Evolutionary conservation across 805 yeast species (phyloP).

Genomic region (Metschnikowia bowlesiae): DNA sequence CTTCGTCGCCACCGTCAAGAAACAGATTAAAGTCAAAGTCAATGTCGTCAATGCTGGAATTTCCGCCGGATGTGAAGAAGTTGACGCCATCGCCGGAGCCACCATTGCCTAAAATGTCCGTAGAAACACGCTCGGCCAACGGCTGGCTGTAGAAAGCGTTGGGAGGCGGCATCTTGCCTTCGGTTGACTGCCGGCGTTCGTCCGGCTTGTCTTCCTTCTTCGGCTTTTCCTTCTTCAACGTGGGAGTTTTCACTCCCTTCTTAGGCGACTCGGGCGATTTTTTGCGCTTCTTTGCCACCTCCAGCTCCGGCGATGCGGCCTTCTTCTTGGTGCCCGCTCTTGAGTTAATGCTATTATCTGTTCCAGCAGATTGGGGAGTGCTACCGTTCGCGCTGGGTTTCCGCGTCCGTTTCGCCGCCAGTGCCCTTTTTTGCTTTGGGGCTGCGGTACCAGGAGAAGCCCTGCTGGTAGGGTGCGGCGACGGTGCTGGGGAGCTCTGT

Average conservation of each 20-base stretch:
- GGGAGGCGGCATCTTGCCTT: slow-evolving; percentile 22
- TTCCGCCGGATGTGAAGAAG: slow-evolving; percentile 21
- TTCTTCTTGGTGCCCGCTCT: slow-evolving; percentile 3
- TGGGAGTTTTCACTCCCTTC: slow-evolving; percentile 16
- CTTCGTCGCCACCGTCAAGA: slow-evolving; percentile 31
- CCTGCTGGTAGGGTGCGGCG: slow-evolving; percentile 33
- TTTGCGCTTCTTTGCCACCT: slow-evolving; percentile 29
- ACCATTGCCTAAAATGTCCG: slow-evolving; percentile 30
- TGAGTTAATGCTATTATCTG: slow-evolving; percentile 7
- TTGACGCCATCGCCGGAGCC: slow-evolving; percentile 13
- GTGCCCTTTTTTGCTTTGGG: slow-evolving; percentile 30
- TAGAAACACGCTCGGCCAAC: slow-evolving; percentile 32
- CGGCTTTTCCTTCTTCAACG: slow-evolving; percentile 19
- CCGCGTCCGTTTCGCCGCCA: slow-evolving; percentile 28
- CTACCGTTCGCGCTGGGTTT: slow-evolving; percentile 25
- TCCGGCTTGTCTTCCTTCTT: slow-evolving; percentile 12
- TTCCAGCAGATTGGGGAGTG: slow-evolving; percentile 15
- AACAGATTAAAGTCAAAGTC: slow-evolving; percentile 43
- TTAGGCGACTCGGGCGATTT: slow-evolving; percentile 34
- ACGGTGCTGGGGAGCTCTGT: slow-evolving; percentile 24
- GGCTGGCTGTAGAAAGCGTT: slow-evolving; percentile 19
- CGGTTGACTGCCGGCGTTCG: background rate
- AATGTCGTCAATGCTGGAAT: slow-evolving; percentile 36
- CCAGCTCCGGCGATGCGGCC: slow-evolving; percentile 26
- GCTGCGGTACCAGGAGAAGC: slow-evolving; percentile 27